Base-by-base conservation (phyloP, 331 rosid species). In the Erythrophleum ivorense region DNA sequence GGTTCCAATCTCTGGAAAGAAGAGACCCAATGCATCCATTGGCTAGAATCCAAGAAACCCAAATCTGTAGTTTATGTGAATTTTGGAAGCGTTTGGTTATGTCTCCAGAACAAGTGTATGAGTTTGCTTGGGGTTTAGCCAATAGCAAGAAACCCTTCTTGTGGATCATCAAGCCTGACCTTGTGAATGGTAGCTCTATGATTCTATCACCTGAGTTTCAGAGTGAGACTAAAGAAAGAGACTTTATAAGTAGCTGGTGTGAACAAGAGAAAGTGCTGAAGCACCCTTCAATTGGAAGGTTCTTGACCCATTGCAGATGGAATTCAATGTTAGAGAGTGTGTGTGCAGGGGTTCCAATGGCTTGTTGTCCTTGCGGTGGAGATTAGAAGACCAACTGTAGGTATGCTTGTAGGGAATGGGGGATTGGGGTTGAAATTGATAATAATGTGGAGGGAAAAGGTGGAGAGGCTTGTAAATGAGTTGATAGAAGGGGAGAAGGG, bases 41-140 rank as follows among this genome's bases (percentile, higher is more conserved):
- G 85, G 85, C 69, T 82, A 0, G 8, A 82, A 7, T 19, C 67
- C 24, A 24, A 82, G 21, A 19, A 60, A 77, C 62, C 79, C 2
- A 77, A 21, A 69, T 69, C 55, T 2, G 12, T 69, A 4, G 38
- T 69, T 19, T 69, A 69, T 6, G 57, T 69, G 33, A 69, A 69
- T 21, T 45, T 43, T 24, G 40, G 40, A 19, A 69, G 55, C 36
- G 0, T 69, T 38, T 75, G 0, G 50, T 77, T 3, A 38, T 77
- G 78, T 46, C 82, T 5, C 7, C 59, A 2, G 38, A 60, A 8
- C 78, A 82, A 13, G 36, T 77, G 6, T 31, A 36, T 1, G 82
- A 82, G 46, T 82, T 82, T 60, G 86, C 86, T 69, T 77, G 82
- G 69, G 85, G 78, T 48, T 11, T 70, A 7, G 69, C 82, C 15